Evolutionary conservation across 257 asterid species (phyloP).

Genomic region (Gardenia jasminoides): DNA sequence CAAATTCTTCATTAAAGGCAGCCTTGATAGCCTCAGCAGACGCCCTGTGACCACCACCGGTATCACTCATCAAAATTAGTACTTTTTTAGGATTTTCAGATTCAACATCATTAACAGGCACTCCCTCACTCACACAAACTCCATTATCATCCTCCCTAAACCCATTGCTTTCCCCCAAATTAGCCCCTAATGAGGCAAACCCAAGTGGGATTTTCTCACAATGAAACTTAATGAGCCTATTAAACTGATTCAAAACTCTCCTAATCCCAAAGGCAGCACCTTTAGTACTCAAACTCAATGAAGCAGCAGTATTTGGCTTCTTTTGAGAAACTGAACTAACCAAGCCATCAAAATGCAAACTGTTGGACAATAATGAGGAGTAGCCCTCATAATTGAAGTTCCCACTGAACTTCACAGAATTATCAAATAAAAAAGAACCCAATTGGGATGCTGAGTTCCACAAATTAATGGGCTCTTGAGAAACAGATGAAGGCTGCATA

Average conservation of each 20-base stretch:
- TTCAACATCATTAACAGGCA: constrained; percentile 34
- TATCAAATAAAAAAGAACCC: constrained; percentile 46
- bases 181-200: constrained; percentile 61
- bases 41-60: constrained; percentile 99
- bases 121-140: constrained; percentile 54
- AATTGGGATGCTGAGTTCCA: constrained; percentile 49
- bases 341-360: constrained; percentile 50
- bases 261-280: constrained; percentile 59
- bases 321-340: constrained; percentile 17
- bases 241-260: constrained; percentile 54
- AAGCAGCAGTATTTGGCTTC: constrained; percentile 52
- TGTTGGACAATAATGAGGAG: constrained; percentile 31
- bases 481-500: constrained; percentile 79
- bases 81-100: constrained; percentile 62
- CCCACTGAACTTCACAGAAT: constrained; percentile 22
- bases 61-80: constrained; percentile 94
- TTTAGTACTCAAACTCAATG: constrained; percentile 58
- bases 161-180: constrained; percentile 55
- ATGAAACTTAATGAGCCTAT: constrained; percentile 67
- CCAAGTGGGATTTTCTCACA: constrained; percentile 83
- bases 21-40: constrained; percentile 98
- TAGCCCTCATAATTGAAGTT: constrained; percentile 3
- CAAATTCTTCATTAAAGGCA: constrained; percentile 80
- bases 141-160: constrained; percentile 49
- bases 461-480: constrained; percentile 62